phyloP scores from a whole-genome alignment of 495 filamentous ascomycete species.

The Apiosordaria backusii region DNA sequence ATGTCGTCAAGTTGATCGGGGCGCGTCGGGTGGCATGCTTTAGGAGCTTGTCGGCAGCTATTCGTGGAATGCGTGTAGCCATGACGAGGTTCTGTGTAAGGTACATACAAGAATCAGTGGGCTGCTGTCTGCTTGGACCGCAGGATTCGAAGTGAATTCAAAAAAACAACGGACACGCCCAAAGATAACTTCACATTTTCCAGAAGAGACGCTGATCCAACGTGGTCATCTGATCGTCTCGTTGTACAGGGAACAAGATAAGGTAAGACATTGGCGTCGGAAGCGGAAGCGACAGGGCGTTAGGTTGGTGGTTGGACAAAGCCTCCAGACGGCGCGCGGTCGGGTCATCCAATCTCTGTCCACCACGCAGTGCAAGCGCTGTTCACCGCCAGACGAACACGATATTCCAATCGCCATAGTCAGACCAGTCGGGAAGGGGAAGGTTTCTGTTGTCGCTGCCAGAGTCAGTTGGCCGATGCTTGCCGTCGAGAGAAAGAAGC shows the following conservation, averaged over 20 bases:
- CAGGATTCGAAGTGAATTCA: background rate
- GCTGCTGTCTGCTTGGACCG: too few species aligned
- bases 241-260: background rate
- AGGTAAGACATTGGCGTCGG: background rate
- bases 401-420: background rate
- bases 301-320: background rate
- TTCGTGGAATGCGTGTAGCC: constrained; percentile 12
- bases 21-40: constrained; percentile 6
- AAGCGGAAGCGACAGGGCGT: background rate
- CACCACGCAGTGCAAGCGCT: background rate
- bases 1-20: background rate
- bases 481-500: constrained; percentile 11
- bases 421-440: background rate
- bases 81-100: constrained; percentile 6
- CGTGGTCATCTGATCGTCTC: background rate
- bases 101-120: background rate
- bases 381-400: background rate
- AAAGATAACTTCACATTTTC: background rate
- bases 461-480: constrained; percentile 12
- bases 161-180: background rate
- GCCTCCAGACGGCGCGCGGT: too few species aligned
- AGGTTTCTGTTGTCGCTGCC: background rate
- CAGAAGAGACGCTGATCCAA: background rate
- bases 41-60: constrained; percentile 5
- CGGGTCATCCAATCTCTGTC: background rate